Evolutionary conservation across 176 grass and related monocot species (phyloP).

Genomic region (bread wheat (Triticum aestivum)): DNA sequence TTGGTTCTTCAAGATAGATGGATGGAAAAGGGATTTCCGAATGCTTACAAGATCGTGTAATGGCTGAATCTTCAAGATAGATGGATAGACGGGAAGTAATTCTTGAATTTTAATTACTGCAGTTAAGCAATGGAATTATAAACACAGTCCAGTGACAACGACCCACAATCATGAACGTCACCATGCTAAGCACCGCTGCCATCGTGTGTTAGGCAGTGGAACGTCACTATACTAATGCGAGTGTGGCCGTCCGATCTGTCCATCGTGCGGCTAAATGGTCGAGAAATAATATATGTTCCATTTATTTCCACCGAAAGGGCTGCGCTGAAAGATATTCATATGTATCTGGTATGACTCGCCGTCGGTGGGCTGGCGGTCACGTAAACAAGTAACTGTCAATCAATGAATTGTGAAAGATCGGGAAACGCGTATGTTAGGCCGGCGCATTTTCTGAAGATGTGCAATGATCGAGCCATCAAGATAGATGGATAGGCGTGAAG

Average conservation of each 20-base stretch:
- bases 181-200: not conserved
- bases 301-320: not conserved
- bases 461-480: not conserved
- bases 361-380: not conserved
- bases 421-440: not conserved
- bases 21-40: too few species aligned
- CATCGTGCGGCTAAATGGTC: not conserved
- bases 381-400: not conserved
- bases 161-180: not conserved
- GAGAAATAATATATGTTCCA: not conserved
- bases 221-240: too few species aligned
- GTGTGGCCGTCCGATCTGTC: too few species aligned
- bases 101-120: slow-evolving; percentile 5
- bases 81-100: not conserved
- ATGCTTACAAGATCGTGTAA: not conserved
- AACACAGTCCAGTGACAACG: not conserved
- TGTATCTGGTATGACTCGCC: too few species aligned
- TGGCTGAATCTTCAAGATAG: not conserved
- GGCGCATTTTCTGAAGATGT: not conserved
- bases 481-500: not conserved
- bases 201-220: not conserved
- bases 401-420: not conserved
- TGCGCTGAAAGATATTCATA: not conserved
- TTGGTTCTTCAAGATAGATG: too few species aligned
- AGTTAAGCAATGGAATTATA: not conserved